Percentiles rank a stretch among this genome's conserved stretches.
phyloP scores from a whole-genome alignment of 176 grass and related monocot species.

The Carex cristatella region DNA sequence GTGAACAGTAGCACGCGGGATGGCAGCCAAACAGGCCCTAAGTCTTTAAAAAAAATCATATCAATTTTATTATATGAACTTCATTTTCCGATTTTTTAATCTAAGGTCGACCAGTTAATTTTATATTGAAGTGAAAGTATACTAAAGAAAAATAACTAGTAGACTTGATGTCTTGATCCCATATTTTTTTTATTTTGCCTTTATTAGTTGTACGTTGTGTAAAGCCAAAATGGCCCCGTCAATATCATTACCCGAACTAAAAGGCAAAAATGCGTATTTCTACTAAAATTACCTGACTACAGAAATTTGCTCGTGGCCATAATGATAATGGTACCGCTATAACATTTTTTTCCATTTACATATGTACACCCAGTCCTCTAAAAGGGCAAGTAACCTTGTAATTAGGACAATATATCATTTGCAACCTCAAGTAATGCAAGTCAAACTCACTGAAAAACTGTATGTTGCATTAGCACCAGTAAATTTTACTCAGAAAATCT shows the following conservation, averaged over 20 bases:
- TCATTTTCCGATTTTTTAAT: too few relatives aligned
- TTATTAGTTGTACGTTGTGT: too few relatives aligned
- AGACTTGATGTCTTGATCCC: background rate
- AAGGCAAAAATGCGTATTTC: background rate
- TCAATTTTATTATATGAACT: too few relatives aligned
- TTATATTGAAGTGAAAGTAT: background rate
- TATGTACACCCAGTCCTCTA: background rate
- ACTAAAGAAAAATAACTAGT: background rate
- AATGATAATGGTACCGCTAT: background rate
- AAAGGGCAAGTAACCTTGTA: background rate
- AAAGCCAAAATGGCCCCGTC: too few relatives aligned
- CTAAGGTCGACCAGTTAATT: background rate
- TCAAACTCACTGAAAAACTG: background rate
- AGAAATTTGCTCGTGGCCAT: background rate
- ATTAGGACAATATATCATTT: conserved; percentile 4
- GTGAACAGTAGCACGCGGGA: too few relatives aligned
- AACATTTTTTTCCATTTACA: background rate
- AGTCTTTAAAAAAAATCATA: too few relatives aligned
- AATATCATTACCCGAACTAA: background rate
- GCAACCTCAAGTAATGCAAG: background rate
- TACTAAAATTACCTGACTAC: background rate
- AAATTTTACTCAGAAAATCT: background rate
- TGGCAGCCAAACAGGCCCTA: too few relatives aligned
- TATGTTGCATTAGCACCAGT: background rate
- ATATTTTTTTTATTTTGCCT: too few relatives aligned